A percentile compares a stretch with the other conserved stretches of the same genome.
phyloP scores from a whole-genome alignment of 2,329 filamentous ascomycete species.

The Alternaria hordeiaustralica region DNA sequence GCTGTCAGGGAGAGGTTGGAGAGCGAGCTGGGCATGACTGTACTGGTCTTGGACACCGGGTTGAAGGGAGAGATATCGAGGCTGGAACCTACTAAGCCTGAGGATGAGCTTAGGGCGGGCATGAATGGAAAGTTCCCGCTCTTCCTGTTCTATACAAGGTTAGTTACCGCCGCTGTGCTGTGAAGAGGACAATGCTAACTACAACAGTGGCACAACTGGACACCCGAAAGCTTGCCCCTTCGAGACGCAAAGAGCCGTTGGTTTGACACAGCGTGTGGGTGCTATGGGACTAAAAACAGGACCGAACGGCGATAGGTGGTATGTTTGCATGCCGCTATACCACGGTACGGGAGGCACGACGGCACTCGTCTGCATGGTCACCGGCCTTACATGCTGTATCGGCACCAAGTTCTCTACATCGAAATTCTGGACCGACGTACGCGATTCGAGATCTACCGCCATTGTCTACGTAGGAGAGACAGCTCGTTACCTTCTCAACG shows the following conservation, averaged over 20 bases:
- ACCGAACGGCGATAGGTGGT: constrained; percentile 66
- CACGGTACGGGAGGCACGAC: constrained; percentile 75
- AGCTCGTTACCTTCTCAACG: constrained; percentile 73
- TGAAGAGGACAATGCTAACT: constrained; percentile 11
- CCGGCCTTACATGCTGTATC: constrained; percentile 65
- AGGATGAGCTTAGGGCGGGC: constrained; percentile 61
- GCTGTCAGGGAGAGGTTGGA: constrained; percentile 57
- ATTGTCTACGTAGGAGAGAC: constrained; percentile 83
- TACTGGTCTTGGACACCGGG: constrained; percentile 60
- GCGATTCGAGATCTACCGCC: constrained; percentile 70
- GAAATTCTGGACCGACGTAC: constrained; percentile 74
- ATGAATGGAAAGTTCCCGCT: constrained; percentile 63
- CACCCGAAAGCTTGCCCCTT: constrained; percentile 74
- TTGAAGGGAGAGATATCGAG: constrained; percentile 57
- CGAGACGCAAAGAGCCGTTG: constrained; percentile 58
- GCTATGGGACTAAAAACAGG: constrained; percentile 48
- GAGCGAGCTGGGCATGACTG: constrained; percentile 64
- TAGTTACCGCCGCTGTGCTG: constrained; percentile 10
- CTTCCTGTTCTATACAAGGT: constrained; percentile 73
- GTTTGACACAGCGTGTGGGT: constrained; percentile 46
- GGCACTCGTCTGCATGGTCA: constrained; percentile 62
- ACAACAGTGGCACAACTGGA: constrained; percentile 71
- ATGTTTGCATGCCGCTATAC: constrained; percentile 79
- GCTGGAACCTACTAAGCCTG: constrained; percentile 59
- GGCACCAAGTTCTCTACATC: constrained; percentile 72